These are phyloP conservation scores for Cercospora zeae-maydis DNA, from an alignment of 2,329 filamentous ascomycete species.

Conservation along the genomic window DNA sequence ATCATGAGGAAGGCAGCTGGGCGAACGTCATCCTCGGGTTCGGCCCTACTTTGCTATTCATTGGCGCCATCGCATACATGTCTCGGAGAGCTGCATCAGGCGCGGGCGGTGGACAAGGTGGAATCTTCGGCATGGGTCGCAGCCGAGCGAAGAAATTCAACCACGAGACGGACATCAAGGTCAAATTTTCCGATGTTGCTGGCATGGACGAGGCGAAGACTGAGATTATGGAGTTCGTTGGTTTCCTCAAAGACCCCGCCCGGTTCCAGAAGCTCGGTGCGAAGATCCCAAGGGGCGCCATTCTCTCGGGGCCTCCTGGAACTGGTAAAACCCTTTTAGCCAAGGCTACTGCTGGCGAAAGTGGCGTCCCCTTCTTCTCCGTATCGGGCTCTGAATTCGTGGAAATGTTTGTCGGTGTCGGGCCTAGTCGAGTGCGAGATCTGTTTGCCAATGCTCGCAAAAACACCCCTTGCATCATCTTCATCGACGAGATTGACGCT, in stretches of 20 bases:
- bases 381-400: slow-evolving; percentile 98
- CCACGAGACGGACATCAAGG: slow-evolving; percentile 91
- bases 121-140: slow-evolving; percentile 94
- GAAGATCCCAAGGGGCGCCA: slow-evolving; percentile 95
- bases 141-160: slow-evolving; percentile 97
- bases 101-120: slow-evolving; percentile 59
- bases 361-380: slow-evolving; percentile 94
- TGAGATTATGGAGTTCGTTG: slow-evolving; percentile 99
- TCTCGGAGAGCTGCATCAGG: slow-evolving; percentile 70
- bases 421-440: slow-evolving; percentile 90
- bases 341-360: slow-evolving; percentile 96
- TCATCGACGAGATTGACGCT: slow-evolving; percentile 98
- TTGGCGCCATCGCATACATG: slow-evolving; percentile 77
- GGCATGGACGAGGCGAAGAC: slow-evolving; percentile 97
- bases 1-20: slow-evolving; percentile 71
- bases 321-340: slow-evolving; percentile 97
- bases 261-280: slow-evolving; percentile 91
- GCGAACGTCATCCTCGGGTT: slow-evolving; percentile 73
- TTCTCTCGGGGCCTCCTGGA: slow-evolving; percentile 93
- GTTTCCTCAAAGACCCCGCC: slow-evolving; percentile 89
- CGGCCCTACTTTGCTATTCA: slow-evolving; percentile 79
- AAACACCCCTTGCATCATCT: slow-evolving; percentile 96
- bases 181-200: slow-evolving; percentile 94
- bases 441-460: slow-evolving; percentile 92
- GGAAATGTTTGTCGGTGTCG: slow-evolving; percentile 99